Conservation (phyloP, 1,139 yeast species). For the Sporopachydermia cereana region DNA sequence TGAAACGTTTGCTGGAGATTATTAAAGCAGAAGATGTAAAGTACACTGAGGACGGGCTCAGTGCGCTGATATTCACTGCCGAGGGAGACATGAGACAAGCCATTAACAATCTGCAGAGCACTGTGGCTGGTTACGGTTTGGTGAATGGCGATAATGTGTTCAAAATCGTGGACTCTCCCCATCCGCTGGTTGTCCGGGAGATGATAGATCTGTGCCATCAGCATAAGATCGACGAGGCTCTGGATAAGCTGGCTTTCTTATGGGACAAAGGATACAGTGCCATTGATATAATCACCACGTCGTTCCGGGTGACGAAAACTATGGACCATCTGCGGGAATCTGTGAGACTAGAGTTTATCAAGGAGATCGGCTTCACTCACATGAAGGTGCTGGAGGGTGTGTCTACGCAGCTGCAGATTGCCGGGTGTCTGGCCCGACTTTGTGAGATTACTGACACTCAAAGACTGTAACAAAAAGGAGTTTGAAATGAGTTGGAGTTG, state of each 20-base stretch:
- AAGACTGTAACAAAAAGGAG: not conserved
- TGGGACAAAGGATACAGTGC: slow-evolving; percentile 93
- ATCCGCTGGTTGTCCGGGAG: slow-evolving; percentile 73
- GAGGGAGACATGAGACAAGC: slow-evolving; percentile 99
- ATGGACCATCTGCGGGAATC: slow-evolving; percentile 57
- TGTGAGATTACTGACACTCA: slow-evolving; percentile 16
- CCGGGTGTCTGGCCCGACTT: slow-evolving; percentile 69
- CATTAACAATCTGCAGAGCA: slow-evolving; percentile 82
- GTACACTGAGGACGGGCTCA: slow-evolving; percentile 81
- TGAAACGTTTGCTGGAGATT: slow-evolving; percentile 64
- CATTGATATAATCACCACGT: slow-evolving; percentile 82
- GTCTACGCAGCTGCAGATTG: slow-evolving; percentile 70
- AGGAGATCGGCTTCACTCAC: slow-evolving; percentile 81
- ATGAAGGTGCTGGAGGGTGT: slow-evolving; percentile 93
- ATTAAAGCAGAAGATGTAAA: slow-evolving; percentile 60
- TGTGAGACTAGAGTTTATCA: slow-evolving; percentile 60
- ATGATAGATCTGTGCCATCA: slow-evolving; percentile 48
- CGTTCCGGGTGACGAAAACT: slow-evolving; percentile 78
- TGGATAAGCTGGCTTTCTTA: slow-evolving; percentile 52
- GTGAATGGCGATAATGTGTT: slow-evolving; percentile 88
- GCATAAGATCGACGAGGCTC: slow-evolving; percentile 51
- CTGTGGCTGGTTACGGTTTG: slow-evolving; percentile 86
- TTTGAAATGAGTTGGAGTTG: too few species aligned
- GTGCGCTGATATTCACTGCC: slow-evolving; percentile 90
- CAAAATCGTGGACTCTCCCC: slow-evolving; percentile 94